Evolutionary conservation across 2,329 filamentous ascomycete genomes (phyloP), one percentile per base, ranked within the genome.

Genomic region (Talaromyces funiculosus): DNA sequence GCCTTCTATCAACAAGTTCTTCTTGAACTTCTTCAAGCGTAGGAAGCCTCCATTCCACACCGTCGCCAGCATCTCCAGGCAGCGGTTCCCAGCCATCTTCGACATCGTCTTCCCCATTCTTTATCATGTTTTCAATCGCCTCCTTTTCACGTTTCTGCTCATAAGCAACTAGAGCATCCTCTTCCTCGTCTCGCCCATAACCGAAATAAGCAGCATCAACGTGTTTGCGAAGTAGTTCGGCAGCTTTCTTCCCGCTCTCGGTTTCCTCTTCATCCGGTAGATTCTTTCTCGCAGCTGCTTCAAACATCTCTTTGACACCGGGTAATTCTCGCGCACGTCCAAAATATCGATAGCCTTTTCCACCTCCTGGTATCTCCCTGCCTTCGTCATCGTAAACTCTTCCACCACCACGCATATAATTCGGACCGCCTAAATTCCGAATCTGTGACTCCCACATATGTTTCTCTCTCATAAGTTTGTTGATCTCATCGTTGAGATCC

Each of bases 381-480:
- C 89, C 89, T 60, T 86, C 82, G 69, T 90, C 88, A 71, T 91
- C 88, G 73, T 89, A 90, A 53, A 90, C 82, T 65, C 86, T 85
- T 31, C 81, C 86, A 0, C 82, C 84, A 4, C 85, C 84, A 54
- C 92, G 83, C 89, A 94, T 96, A 75, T 97, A 99, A 76, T 97
- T 97, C 31, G 94, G 94, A 2, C 94, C 94, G n/a, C 94, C 94
- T 24, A 97, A 75, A 70, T 96, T 95, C 61, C 92, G 85, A 67
- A 99, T 97, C 77, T 97, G 92, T 68, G 94, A 86, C 81, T 99
- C 94, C 94, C 94, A 99, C 84, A 96, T 92, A 83, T 95, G 92
- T 78, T 99, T 99, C 80, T 99, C 94, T 65, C 92, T 87, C 90
- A 99, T 97, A 64, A 96, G 84, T 79, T 96, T 96, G 82, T 99